Base-by-base conservation (phyloP, 768 basidiomycete species). In the Boletus huronensis region DNA sequence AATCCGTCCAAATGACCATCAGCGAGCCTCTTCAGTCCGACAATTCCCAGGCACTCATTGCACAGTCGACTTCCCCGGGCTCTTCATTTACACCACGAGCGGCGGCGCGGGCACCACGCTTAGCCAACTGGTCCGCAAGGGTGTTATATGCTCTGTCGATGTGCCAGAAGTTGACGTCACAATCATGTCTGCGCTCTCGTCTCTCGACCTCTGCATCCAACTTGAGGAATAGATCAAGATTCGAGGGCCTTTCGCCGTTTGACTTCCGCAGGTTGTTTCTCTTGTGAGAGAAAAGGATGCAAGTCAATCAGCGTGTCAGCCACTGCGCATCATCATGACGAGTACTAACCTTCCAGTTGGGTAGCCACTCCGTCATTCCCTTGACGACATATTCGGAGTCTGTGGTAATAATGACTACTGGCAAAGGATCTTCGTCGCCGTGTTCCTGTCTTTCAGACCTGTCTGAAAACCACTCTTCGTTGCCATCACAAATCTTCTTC, bases 401-500 rank as follows among this genome's bases (percentile, higher is more conserved):
- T 4, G 51, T 56, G 16, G 46, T 26, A 17, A 56, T 14, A 5
- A 54, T 4, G 13, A 54, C 4, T 16, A 1, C 21, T 17, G 21
- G n/a, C 60, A 14, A 1, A 23, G 11, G 3, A 41, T 41, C 40
- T 3, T 23, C 39, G 3, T 40, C 39, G 21, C 3, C 21, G 5
- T 41, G 13, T 23, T 14, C 40, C 40, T 0, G 6, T 1, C 11
- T 23, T 23, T 41, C 40, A 8, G 21, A 25, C 3, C 8, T 4
- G 8, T 25, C 23, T 41, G 40, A 5, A 2, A 41, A 7, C 21
- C 21, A 14, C 41, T 42, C 25, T 25, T 67, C 66, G 70, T 28
- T 34, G 26, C 10, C 61, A 62, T n/a, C 66, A 53, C 67, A 68
- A 66, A 54, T 50, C 9, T 29, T 70, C 64, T 2, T 67, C 66